phyloP scores from a whole-genome alignment of 1,284 basidiomycete genomes.

The Inonotus obliquus region DNA sequence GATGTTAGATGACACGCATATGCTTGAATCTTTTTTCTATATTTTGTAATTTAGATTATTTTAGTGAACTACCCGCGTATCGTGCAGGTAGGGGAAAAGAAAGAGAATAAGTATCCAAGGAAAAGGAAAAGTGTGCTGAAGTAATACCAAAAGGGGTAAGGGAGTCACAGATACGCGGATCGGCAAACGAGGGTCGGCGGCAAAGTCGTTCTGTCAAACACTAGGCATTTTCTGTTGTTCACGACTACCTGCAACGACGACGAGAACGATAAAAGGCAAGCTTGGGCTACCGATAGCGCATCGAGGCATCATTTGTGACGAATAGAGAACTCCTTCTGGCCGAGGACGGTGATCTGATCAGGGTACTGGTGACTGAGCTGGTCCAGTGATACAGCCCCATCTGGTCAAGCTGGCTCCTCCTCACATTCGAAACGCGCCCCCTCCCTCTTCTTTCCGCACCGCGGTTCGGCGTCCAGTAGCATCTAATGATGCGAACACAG shows the following conservation, averaged over 20 bases:
- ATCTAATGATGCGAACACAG: conserved; percentile 39
- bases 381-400: neutral
- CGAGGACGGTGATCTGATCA: neutral
- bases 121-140: no score
- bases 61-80: neutral
- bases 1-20: conserved; percentile 1
- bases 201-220: neutral
- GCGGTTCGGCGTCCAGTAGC: conserved; percentile 49
- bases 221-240: neutral
- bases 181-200: neutral
- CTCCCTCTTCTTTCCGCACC: conserved; percentile 44
- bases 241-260: neutral
- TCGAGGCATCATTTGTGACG: neutral
- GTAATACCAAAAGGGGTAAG: neutral
- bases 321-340: neutral
- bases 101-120: no score
- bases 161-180: neutral
- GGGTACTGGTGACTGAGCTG: no score
- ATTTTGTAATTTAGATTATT: conserved; percentile 1
- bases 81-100: no score
- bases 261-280: neutral
- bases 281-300: neutral
- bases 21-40: conserved; percentile 29
- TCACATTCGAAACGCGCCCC: conserved; percentile 17
- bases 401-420: conserved; percentile 7